Evolutionary conservation across 257 asterid genomes (phyloP).

Genomic region (Capsicum chinense): DNA sequence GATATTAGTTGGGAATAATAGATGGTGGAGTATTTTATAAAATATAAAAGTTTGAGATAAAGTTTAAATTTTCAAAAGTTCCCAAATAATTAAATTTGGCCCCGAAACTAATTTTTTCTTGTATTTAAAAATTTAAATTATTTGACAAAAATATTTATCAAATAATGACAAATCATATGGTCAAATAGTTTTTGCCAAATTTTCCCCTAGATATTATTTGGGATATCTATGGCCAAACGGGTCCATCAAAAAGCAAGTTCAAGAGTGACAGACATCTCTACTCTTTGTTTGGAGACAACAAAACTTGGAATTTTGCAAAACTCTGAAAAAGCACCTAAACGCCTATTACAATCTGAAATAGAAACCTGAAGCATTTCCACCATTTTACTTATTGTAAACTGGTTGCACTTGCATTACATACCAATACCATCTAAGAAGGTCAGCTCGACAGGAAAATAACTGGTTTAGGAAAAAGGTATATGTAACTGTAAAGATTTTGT

Average conservation of each 20-base stretch:
- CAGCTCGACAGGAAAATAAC: not conserved
- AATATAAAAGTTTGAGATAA: too few relatives aligned
- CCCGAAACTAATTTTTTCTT: too few relatives aligned
- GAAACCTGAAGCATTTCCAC: not conserved
- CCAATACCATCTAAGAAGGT: not conserved
- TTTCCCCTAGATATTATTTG: too few relatives aligned
- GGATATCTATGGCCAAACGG: too few relatives aligned
- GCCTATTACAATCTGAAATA: not conserved
- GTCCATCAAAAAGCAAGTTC: not conserved
- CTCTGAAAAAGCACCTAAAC: not conserved
- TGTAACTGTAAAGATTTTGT: constrained; percentile 16
- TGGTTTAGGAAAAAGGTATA: not conserved
- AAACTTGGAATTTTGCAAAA: not conserved
- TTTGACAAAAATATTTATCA: too few relatives aligned
- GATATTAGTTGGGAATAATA: too few relatives aligned
- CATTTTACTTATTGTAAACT: not conserved
- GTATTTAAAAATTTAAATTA: too few relatives aligned
- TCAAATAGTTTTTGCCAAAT: too few relatives aligned
- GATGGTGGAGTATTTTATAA: too few relatives aligned
- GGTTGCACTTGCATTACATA: not conserved
- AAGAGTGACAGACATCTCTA: not conserved
- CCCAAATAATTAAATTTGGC: too few relatives aligned
- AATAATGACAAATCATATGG: too few relatives aligned
- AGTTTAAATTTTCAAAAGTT: too few relatives aligned
- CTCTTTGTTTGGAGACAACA: not conserved